Percentiles rank a stretch among this genome's conserved stretches.
phyloP scores from a whole-genome alignment of 2,329 filamentous ascomycete species.

The Periconia macrospinosa region DNA sequence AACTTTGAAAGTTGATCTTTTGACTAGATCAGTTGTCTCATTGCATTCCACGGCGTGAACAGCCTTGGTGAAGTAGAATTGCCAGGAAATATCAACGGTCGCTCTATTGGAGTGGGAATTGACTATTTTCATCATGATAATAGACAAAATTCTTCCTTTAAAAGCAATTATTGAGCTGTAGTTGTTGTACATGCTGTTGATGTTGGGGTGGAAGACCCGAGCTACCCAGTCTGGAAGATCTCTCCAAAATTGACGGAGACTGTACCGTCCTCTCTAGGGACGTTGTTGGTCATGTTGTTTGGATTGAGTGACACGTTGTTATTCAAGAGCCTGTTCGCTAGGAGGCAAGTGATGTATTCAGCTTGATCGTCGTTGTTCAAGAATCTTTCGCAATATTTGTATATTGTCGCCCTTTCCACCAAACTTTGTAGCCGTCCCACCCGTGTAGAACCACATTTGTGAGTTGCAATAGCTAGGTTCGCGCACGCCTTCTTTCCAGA shows the following conservation, averaged over 20 bases:
- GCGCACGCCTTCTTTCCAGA: slow-evolving; percentile 5
- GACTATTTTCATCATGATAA: slow-evolving; percentile 9
- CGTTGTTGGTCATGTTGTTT: slow-evolving; percentile 1
- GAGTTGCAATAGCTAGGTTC: slow-evolving; percentile 6
- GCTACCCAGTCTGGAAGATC: slow-evolving; percentile 3
- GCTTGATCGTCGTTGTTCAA: slow-evolving; percentile 2
- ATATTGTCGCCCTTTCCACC: background rate
- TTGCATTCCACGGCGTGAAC: slow-evolving; percentile 11
- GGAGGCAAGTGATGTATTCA: slow-evolving; percentile 1
- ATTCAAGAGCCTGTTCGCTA: background rate
- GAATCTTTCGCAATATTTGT: slow-evolving; percentile 1
- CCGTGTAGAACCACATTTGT: slow-evolving; percentile 7
- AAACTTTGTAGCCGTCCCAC: background rate
- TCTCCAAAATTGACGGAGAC: background rate
- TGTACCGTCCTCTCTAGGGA: background rate
- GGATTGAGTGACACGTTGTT: slow-evolving; percentile 1
- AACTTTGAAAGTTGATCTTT: slow-evolving; percentile 8
- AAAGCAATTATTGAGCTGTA: background rate
- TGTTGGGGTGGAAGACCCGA: slow-evolving; percentile 6
- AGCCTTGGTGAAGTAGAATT: slow-evolving; percentile 10
- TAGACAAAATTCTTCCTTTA: slow-evolving; percentile 7
- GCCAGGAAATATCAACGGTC: slow-evolving; percentile 3
- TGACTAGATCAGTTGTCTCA: slow-evolving; percentile 2
- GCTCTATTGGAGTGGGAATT: slow-evolving; percentile 9
- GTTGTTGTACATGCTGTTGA: slow-evolving; percentile 3